Conservation (phyloP, 192 early-diverging fungal genomes). For the Piromyces finnis region DNA sequence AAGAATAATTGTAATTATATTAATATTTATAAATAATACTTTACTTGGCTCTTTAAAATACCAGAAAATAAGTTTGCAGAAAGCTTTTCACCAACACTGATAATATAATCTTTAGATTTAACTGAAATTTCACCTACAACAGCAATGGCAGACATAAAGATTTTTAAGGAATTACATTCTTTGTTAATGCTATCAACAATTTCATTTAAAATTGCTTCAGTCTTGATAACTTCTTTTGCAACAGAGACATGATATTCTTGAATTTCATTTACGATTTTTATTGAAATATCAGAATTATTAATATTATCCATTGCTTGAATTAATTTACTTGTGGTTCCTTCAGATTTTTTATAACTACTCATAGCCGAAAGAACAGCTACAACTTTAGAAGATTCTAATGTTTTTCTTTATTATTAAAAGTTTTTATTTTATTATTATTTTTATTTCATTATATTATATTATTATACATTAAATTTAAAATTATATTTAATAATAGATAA, state of each 20-base stretch:
- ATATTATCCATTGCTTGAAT: slow-evolving; percentile 48
- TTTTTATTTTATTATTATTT: no score
- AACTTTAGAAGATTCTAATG: neutral
- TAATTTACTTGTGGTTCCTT: slow-evolving; percentile 72
- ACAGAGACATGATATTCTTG: neutral
- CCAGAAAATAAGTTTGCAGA: slow-evolving; percentile 78
- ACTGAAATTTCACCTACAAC: slow-evolving; percentile 96
- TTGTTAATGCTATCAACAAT: slow-evolving; percentile 45
- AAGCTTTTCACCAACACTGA: slow-evolving; percentile 84
- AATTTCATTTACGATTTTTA: neutral
- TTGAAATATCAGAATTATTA: slow-evolving; percentile 46
- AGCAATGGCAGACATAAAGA: slow-evolving; percentile 80
- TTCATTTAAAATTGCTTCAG: slow-evolving; percentile 7
- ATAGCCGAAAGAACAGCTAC: slow-evolving; percentile 93
- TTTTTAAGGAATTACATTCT: slow-evolving; percentile 58
- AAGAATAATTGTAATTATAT: neutral
- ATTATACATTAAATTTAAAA: no score
- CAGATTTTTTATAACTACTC: slow-evolving; percentile 68
- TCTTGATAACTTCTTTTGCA: neutral
- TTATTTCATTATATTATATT: no score
- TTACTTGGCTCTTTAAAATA: slow-evolving; percentile 45
- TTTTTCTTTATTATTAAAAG: neutral
- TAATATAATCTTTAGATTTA: slow-evolving; percentile 82
- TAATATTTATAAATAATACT: neutral
- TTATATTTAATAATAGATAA: no score